Percentiles rank a stretch among this genome's conserved stretches.
Evolutionary conservation across 768 basidiomycete genomes (phyloP).

Genomic region (Calocybe indica): DNA sequence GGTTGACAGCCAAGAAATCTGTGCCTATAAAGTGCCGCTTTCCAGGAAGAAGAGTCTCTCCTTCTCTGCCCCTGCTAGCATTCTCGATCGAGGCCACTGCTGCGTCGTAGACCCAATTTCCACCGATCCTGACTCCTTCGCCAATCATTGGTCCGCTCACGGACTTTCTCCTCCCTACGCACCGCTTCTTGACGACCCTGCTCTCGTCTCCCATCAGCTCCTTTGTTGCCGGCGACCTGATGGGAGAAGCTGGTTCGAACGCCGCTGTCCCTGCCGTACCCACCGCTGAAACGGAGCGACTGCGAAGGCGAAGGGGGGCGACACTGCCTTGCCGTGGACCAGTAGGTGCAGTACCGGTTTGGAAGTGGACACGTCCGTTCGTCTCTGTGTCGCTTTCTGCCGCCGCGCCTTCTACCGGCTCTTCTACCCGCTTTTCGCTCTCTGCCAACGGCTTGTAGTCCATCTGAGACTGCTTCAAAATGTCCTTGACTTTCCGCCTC

Average conservation of each 20-base stretch:
- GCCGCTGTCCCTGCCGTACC: slow-evolving; percentile 9
- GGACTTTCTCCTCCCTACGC: slow-evolving; percentile 46
- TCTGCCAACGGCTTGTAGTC: slow-evolving; percentile 54
- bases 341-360: background rate
- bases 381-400: slow-evolving; percentile 2
- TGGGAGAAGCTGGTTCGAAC: background rate
- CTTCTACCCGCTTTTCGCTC: slow-evolving; percentile 13
- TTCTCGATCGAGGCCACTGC: slow-evolving; percentile 38
- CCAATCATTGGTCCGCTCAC: slow-evolving; percentile 23
- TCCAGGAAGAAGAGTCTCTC: too few species aligned
- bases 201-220: slow-evolving; percentile 13
- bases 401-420: slow-evolving; percentile 9
- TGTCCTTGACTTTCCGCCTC: slow-evolving; percentile 46
- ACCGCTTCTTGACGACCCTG: slow-evolving; percentile 49
- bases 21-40: background rate
- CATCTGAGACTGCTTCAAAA: slow-evolving; percentile 45
- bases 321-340: slow-evolving; percentile 19
- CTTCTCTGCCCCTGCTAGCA: background rate
- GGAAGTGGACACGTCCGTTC: slow-evolving; percentile 20
- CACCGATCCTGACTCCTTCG: slow-evolving; percentile 14
- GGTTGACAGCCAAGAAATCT: background rate
- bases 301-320: slow-evolving; percentile 2
- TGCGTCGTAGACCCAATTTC: slow-evolving; percentile 47
- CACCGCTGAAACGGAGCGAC: slow-evolving; percentile 22
- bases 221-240: slow-evolving; percentile 8